Percentiles rank a stretch among this genome's conserved stretches.
Conservation (phyloP, 129 eudicot genomes). For the Flaveria linearis region DNA sequence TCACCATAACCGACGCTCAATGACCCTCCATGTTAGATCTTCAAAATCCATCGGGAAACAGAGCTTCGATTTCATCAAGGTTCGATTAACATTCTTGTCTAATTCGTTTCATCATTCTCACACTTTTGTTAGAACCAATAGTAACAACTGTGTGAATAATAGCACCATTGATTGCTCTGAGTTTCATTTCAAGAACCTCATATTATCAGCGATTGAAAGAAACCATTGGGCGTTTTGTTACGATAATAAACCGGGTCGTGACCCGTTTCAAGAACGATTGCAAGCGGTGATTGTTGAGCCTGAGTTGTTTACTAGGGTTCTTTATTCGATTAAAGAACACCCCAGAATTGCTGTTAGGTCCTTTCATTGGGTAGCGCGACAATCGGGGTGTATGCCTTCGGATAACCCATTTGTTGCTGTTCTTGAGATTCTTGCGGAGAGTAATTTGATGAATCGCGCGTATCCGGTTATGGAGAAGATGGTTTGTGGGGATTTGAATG, state of each 20-base stretch:
- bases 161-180: conserved; percentile 20
- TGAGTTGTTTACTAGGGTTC: conserved; percentile 50
- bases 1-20: conserved; percentile 38
- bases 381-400: conserved; percentile 45
- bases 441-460: conserved; percentile 43
- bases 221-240: conserved; percentile 40
- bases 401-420: conserved; percentile 43
- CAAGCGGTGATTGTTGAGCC: conserved; percentile 44
- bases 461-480: conserved; percentile 49
- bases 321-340: conserved; percentile 41
- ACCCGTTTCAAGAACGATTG: conserved; percentile 32
- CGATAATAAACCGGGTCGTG: not conserved
- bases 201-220: conserved; percentile 39
- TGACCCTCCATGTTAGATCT: conserved; percentile 65
- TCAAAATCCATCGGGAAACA: conserved; percentile 41
- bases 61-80: conserved; percentile 37
- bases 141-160: not conserved
- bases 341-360: conserved; percentile 53
- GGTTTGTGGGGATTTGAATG: conserved; percentile 43
- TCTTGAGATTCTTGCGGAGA: conserved; percentile 52
- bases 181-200: conserved; percentile 36
- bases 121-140: not conserved
- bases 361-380: conserved; percentile 56
- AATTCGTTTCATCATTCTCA: conserved; percentile 35
- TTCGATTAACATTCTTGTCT: conserved; percentile 41